Conservation (phyloP, 495 filamentous ascomycete species). For the Elasticomyces elasticus region DNA sequence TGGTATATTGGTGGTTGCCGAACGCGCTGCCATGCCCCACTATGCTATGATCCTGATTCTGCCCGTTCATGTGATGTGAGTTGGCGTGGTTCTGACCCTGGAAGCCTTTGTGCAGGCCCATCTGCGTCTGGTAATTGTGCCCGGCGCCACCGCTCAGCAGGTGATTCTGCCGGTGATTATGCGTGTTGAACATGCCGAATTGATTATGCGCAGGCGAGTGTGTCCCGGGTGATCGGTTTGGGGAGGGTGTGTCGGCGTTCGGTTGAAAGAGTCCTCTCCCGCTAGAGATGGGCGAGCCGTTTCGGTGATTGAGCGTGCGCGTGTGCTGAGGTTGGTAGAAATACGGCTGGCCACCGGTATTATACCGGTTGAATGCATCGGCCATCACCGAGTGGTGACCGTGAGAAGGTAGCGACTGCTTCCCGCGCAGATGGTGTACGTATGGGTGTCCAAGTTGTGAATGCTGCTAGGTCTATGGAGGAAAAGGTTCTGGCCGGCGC, state of each 20-base stretch:
- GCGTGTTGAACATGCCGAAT: conserved; percentile 74
- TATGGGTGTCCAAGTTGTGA: background rate
- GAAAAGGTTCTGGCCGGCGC: conserved; percentile 25
- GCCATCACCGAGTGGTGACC: conserved; percentile 46
- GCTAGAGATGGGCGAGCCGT: conserved; percentile 43
- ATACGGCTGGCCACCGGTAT: conserved; percentile 59
- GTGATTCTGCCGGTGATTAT: conserved; percentile 71
- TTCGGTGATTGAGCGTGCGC: conserved; percentile 44
- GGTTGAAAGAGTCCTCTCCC: conserved; percentile 34
- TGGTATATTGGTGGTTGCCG: conserved; percentile 63
- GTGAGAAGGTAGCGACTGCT: background rate
- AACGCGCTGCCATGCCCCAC: conserved; percentile 34
- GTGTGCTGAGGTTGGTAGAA: conserved; percentile 46
- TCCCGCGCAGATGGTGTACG: background rate
- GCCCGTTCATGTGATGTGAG: conserved; percentile 58
- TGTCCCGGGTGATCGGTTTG: conserved; percentile 59
- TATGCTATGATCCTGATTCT: conserved; percentile 67
- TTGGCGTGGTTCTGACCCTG: conserved; percentile 30
- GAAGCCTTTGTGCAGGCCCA: conserved; percentile 59
- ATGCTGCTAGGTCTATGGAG: conserved; percentile 16
- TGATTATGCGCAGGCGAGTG: conserved; percentile 54
- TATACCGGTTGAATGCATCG: conserved; percentile 72
- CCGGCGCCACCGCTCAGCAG: conserved; percentile 60
- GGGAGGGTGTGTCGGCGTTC: conserved; percentile 53
- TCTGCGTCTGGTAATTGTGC: conserved; percentile 54